Base-by-base conservation (phyloP, 2,329 filamentous ascomycete genomes). In the Phyllosticta citriasiana region DNA sequence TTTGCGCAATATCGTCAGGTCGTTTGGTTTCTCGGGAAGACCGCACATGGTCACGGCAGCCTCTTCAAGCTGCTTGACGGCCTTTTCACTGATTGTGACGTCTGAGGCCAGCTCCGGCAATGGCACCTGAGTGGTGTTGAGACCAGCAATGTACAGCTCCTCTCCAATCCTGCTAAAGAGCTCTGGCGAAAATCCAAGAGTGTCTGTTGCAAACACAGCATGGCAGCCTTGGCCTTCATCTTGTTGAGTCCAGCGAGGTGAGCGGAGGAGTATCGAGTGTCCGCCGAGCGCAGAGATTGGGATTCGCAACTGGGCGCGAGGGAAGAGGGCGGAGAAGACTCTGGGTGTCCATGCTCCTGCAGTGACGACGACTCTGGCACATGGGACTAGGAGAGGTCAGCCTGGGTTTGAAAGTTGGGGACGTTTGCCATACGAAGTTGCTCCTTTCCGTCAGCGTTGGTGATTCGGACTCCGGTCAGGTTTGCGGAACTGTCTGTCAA, bases 71-170 rank as follows among this genome's bases (percentile, higher is more conserved):
- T 76, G 73, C 7, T 74, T 74, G 1, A 87, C 74, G 9, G 81
- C 76, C 12, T 74, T 69, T 1, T 70, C 68, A 12, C 80, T 76
- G n/a, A 82, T 75, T 57, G 74, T 73, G 0, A 78, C 75, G 53
- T 82, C 78, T 0, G 78, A 79, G 0, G 85, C 79, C 2, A 79
- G 66, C 0, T 77, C 72, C 0, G 89, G 88, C 9, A 93, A 74
- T 0, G 83, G 79, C 4, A 88, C 79, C 0, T 68, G 70, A 0
- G 80, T 74, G 40, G 80, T 83, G 69, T 93, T 92, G 47, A 92
- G 70, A 0, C 89, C 89, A 0, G 86, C 87, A 35, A 93, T 75
- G 71, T 89, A 93, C 22, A 93, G 82, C 61, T 89, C 82, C 0
- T 84, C 86, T 8, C 83, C 84, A 3, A 81, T 68, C 10, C 89